phyloP scores from a whole-genome alignment of 2,329 filamentous ascomycete species.

The Arthrobotrys pseudoclavata region DNA sequence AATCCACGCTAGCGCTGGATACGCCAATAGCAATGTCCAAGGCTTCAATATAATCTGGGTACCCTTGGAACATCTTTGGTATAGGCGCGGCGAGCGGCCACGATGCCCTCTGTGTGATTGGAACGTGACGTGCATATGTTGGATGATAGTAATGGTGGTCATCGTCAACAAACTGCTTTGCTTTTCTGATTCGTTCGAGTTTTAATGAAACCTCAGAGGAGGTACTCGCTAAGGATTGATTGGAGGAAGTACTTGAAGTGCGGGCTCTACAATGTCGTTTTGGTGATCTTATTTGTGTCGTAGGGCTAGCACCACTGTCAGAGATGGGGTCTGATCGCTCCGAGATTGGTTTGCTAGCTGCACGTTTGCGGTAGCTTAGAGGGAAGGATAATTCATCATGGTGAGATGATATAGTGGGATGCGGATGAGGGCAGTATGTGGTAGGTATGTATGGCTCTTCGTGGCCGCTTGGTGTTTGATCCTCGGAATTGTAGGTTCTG shows the following conservation, averaged over 20 bases:
- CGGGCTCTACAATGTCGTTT: background rate
- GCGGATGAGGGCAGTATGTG: background rate
- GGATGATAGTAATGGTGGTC: conserved; percentile 32
- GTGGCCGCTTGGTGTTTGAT: background rate
- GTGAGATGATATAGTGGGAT: background rate
- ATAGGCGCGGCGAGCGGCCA: conserved; percentile 4
- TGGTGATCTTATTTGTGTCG: background rate
- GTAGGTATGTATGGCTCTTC: background rate
- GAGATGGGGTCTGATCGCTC: no score
- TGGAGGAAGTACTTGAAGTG: background rate
- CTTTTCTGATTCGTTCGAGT: background rate
- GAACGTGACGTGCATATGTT: conserved; percentile 8
- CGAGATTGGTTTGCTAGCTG: background rate
- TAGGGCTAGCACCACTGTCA: background rate
- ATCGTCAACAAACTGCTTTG: background rate
- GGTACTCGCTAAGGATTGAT: background rate
- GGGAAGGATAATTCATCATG: background rate
- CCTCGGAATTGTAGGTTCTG: background rate
- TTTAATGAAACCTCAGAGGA: background rate
- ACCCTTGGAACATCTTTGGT: background rate
- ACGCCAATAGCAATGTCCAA: background rate
- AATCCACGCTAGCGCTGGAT: background rate
- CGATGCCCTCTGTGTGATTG: conserved; percentile 4
- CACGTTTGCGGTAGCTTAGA: background rate
- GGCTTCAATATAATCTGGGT: conserved; percentile 12